A percentile compares a stretch with the other conserved stretches of the same genome.
phyloP scores from a whole-genome alignment of 2,329 filamentous ascomycete genomes.

The Fonsecaea monophora region DNA sequence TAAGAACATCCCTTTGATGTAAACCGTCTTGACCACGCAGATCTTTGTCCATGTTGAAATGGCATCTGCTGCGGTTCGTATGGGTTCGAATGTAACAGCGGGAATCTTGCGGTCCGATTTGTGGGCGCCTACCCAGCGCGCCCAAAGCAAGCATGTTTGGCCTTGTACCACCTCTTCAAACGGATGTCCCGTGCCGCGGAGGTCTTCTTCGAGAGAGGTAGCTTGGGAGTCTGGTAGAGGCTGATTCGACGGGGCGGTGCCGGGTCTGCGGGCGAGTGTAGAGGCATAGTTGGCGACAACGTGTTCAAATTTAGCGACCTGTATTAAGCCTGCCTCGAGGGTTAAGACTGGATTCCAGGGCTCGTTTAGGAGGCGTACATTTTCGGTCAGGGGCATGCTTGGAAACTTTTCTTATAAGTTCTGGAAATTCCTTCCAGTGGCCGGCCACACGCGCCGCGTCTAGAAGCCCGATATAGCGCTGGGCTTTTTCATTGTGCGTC shows the following conservation, averaged over 20 bases:
- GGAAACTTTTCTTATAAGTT: slow-evolving; percentile 88
- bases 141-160: slow-evolving; percentile 77
- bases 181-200: slow-evolving; percentile 37
- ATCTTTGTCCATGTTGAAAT: slow-evolving; percentile 77
- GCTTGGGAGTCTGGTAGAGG: slow-evolving; percentile 44
- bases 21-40: slow-evolving; percentile 78
- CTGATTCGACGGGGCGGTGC: slow-evolving; percentile 41
- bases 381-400: slow-evolving; percentile 87
- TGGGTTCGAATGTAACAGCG: slow-evolving; percentile 24
- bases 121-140: slow-evolving; percentile 28
- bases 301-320: slow-evolving; percentile 73
- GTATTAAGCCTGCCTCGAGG: slow-evolving; percentile 64
- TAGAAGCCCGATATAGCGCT: slow-evolving; percentile 79
- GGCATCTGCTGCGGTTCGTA: slow-evolving; percentile 31
- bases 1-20: slow-evolving; percentile 70
- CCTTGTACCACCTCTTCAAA: slow-evolving; percentile 74
- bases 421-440: slow-evolving; percentile 83
- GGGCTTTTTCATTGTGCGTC: slow-evolving; percentile 72
- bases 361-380: slow-evolving; percentile 63
- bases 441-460: slow-evolving; percentile 87
- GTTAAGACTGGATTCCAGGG: slow-evolving; percentile 20
- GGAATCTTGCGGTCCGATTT: slow-evolving; percentile 33
- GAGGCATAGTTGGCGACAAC: slow-evolving; percentile 65
- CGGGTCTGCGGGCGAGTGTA: slow-evolving; percentile 40
- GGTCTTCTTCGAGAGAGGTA: slow-evolving; percentile 33